A percentile compares a stretch with the other conserved stretches of the same genome.
Evolutionary conservation across 768 basidiomycete species (phyloP).

Genomic region (Phanerochaete carnosa): DNA sequence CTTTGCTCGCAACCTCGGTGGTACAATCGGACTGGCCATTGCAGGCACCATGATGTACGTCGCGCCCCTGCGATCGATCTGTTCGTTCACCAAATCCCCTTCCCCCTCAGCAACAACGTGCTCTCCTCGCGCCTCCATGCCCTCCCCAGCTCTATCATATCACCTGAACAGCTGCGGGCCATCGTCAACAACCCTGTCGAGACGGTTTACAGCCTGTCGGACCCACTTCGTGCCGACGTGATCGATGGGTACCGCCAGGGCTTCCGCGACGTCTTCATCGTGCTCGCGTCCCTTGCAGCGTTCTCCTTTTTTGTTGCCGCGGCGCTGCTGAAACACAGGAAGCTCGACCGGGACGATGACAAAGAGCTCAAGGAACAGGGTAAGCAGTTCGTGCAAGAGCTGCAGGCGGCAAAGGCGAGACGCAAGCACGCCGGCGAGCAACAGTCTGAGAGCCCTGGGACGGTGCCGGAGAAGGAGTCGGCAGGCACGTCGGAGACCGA

Average conservation of each 20-base stretch:
- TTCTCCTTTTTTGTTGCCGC: not conserved
- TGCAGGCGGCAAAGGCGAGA: not conserved
- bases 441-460: not conserved
- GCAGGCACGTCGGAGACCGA: too few relatives aligned
- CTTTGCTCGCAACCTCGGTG: not conserved
- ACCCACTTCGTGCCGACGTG: not conserved
- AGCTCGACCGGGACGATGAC: not conserved
- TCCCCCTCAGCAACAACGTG: not conserved
- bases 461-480: too few relatives aligned
- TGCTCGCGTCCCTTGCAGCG: not conserved
- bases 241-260: not conserved
- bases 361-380: not conserved
- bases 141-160: not conserved
- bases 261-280: not conserved
- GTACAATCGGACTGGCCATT: not conserved
- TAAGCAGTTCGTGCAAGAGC: not conserved
- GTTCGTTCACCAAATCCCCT: not conserved
- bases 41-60: not conserved
- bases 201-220: not conserved
- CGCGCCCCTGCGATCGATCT: not conserved
- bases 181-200: not conserved
- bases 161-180: not conserved
- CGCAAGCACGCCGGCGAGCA: not conserved
- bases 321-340: not conserved
- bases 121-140: not conserved